phyloP scores from a whole-genome alignment of 2,329 filamentous ascomycete species.

The Fonsecaea monophora region DNA sequence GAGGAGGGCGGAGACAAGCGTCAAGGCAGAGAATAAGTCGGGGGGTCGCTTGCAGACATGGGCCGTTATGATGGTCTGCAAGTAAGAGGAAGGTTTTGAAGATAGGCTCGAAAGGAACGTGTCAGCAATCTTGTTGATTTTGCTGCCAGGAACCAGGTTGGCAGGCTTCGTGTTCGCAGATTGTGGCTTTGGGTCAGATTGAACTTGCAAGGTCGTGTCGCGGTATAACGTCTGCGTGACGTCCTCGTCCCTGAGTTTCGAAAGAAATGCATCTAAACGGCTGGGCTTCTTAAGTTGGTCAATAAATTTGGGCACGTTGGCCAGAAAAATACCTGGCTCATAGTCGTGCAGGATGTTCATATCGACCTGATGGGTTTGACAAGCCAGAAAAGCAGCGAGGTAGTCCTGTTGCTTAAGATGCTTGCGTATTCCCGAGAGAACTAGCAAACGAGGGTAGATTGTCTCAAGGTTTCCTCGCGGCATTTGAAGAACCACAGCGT shows the following conservation, averaged over 20 bases:
- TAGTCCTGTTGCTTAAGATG: conserved; percentile 84
- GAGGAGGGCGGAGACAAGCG: conserved; percentile 75
- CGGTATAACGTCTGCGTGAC: conserved; percentile 93
- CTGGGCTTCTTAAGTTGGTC: conserved; percentile 82
- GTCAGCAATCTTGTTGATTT: conserved; percentile 89
- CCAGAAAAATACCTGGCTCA: conserved; percentile 82
- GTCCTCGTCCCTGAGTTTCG: conserved; percentile 85
- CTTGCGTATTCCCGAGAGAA: conserved; percentile 84
- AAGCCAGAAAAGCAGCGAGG: conserved; percentile 81
- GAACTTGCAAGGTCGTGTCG: conserved; percentile 66
- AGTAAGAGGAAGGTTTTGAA: conserved; percentile 63
- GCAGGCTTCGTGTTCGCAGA: conserved; percentile 13
- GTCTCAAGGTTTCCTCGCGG: conserved; percentile 95
- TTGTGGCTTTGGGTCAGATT: conserved; percentile 29
- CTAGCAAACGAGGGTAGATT: conserved; percentile 89
- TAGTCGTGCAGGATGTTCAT: conserved; percentile 98
- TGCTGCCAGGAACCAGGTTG: conserved; percentile 50
- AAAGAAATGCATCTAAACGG: conserved; percentile 89
- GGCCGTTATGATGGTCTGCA: conserved; percentile 93
- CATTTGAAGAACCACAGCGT: conserved; percentile 90
- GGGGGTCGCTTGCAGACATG: conserved; percentile 93
- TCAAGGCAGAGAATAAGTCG: conserved; percentile 83
- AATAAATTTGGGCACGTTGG: conserved; percentile 76
- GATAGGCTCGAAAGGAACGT: conserved; percentile 75
- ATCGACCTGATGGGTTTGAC: conserved; percentile 90